A percentile compares a stretch with the other conserved stretches of the same genome.
These are phyloP conservation scores for Tylopilus plumbeoviolaceoides DNA, from an alignment of 768 basidiomycete genomes.

Conservation along the genomic window DNA sequence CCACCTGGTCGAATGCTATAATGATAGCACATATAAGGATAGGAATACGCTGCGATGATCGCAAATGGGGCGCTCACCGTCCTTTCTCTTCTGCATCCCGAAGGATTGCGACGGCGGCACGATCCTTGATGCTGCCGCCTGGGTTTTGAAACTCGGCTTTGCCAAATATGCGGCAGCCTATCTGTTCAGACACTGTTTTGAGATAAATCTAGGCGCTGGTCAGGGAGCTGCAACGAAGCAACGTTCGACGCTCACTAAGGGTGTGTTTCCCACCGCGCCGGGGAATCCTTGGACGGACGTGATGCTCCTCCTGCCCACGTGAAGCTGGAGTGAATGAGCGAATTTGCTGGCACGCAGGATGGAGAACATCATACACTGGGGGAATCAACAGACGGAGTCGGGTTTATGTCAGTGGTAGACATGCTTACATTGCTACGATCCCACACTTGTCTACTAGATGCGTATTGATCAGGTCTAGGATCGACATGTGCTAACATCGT, in stretches of 20 bases:
- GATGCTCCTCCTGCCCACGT: slow-evolving; percentile 28
- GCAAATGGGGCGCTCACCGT: slow-evolving; percentile 44
- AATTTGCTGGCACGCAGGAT: slow-evolving; percentile 32
- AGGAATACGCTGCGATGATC: not conserved
- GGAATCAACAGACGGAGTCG: not conserved
- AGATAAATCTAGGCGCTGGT: slow-evolving; percentile 66
- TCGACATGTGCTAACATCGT: slow-evolving; percentile 10
- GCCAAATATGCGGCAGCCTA: slow-evolving; percentile 81
- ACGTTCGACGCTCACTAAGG: slow-evolving; percentile 54
- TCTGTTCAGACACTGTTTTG: slow-evolving; percentile 74
- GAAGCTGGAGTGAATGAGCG: slow-evolving; percentile 10
- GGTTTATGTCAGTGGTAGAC: too few relatives aligned
- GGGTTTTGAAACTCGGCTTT: slow-evolving; percentile 99
- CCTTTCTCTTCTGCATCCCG: slow-evolving; percentile 84
- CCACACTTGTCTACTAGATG: slow-evolving; percentile 1
- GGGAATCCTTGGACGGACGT: slow-evolving; percentile 72
- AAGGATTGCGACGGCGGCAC: slow-evolving; percentile 88
- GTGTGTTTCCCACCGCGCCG: slow-evolving; percentile 90
- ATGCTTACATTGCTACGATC: too few relatives aligned
- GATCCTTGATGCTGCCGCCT: slow-evolving; percentile 96
- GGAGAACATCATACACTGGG: slow-evolving; percentile 19
- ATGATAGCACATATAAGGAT: not conserved
- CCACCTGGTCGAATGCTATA: slow-evolving; percentile 83
- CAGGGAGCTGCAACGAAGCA: not conserved
- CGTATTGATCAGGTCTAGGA: slow-evolving; percentile 14